Evolutionary conservation across 352 stramenopile species (phyloP), one percentile per base, ranked within the genome.

Genomic region (Phytophthora sojae): DNA sequence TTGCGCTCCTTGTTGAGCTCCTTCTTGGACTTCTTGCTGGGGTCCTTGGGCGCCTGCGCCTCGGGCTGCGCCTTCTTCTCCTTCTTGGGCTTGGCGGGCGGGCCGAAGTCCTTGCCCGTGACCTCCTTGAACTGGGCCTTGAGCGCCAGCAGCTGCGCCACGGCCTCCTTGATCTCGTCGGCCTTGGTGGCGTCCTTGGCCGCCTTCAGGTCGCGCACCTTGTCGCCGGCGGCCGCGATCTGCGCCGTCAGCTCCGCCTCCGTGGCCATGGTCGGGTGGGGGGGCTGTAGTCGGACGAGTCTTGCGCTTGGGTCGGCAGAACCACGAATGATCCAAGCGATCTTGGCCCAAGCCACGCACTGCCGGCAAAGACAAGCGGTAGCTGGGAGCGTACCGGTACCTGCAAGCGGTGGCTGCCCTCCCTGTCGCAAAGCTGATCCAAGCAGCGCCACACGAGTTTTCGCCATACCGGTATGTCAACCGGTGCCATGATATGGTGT

Each of bases 1-100:
- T 96, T 96, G 63, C 81, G 82, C 76, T 96, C 88, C 77, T 96
- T 96, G 79, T 94, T 96, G 14, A 96, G 78, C 74, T 96, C 85
- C 79, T 96, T 96, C 80, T 96, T 96, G 66, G 82, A 91, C 70
- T 93, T 94, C 59, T 93, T 93, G 39, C 61, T 77, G 6, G 80
- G 71, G 25, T 94, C 82, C 25, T 79, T 78, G 23, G 67, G 37
- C 55, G 66, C 54, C 21, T 75, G 57, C 9, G 57, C 23, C n/a
- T 69, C 56, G 1, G 53, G 8, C 55, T 76, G 32, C 59, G 78
- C 58, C 60, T 89, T 89, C 73, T 88, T 90, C 21, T 89, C 70
- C 66, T 86, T 84, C 76, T 93, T 91, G 57, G 83, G 54, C 76
- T 88, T 86, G 37, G 77, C 62, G 23, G 88, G 88, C 39, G 86